phyloP scores from a whole-genome alignment of 495 filamentous ascomycete species.

The Xylaria acuta region DNA sequence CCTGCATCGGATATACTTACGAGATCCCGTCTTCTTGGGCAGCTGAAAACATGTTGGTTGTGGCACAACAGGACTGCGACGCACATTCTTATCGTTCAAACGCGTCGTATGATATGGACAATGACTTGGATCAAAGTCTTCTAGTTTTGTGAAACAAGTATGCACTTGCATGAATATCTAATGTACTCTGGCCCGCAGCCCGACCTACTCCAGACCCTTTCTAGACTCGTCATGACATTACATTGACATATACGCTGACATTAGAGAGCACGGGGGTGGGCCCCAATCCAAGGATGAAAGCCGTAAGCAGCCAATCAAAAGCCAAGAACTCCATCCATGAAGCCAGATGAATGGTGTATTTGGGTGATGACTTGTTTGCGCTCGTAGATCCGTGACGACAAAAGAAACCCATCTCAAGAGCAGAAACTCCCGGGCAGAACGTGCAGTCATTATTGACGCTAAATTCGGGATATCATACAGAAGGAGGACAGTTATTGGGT shows the following conservation, averaged over 20 bases:
- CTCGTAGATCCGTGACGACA: conserved; percentile 38
- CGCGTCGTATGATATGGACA: background rate
- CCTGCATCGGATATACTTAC: background rate
- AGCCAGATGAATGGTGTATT: conserved; percentile 36
- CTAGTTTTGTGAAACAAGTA: conserved; percentile 27
- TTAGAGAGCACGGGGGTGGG: conserved; percentile 31
- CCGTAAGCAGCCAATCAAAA: conserved; percentile 33
- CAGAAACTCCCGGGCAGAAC: conserved; percentile 25
- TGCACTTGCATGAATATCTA: conserved; percentile 42
- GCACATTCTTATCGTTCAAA: background rate
- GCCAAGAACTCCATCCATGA: conserved; percentile 40
- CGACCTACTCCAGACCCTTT: conserved; percentile 29
- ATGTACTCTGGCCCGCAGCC: conserved; percentile 35
- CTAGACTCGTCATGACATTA: conserved; percentile 31
- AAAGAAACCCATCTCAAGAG: conserved; percentile 30
- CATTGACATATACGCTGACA: conserved; percentile 37
- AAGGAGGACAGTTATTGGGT: conserved; percentile 20
- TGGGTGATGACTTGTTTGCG: conserved; percentile 33
- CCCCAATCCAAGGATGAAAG: conserved; percentile 32
- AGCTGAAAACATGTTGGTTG: background rate
- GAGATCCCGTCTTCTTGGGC: background rate
- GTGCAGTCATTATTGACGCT: conserved; percentile 26
- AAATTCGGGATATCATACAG: conserved; percentile 34
- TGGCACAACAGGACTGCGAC: background rate
- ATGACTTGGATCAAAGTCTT: conserved; percentile 11